These are phyloP conservation scores for Aspergillus ruber DNA, from an alignment of 2,329 filamentous ascomycete genomes.

Conservation along the genomic window DNA sequence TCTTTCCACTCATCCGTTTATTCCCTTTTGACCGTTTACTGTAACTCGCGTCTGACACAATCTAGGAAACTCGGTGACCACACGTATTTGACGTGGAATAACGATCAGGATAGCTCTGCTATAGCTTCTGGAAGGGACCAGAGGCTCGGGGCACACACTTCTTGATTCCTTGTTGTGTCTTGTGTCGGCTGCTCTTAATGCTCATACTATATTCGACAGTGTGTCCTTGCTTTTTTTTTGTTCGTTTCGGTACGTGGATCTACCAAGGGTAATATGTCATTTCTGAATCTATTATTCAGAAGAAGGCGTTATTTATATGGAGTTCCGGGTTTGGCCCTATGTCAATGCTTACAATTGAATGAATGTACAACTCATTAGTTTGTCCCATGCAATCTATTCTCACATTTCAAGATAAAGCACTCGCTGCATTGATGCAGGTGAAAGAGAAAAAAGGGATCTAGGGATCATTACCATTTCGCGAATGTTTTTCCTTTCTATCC, in stretches of 20 bases:
- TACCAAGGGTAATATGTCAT: neutral
- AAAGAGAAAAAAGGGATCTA: neutral
- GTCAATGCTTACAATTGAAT: neutral
- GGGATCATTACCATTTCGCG: neutral
- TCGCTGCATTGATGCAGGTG: neutral
- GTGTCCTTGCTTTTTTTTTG: neutral
- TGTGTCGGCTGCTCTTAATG: neutral
- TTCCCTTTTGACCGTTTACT: neutral
- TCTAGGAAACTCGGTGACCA: conserved; percentile 91
- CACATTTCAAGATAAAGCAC: neutral
- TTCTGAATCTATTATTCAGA: neutral
- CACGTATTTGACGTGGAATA: conserved; percentile 95
- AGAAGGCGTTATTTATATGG: neutral
- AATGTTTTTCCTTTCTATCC: neutral
- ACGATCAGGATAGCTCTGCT: conserved; percentile 55
- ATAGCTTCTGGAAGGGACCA: conserved; percentile 54
- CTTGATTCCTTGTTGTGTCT: conserved; percentile 8
- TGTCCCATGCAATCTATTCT: neutral
- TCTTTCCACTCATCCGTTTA: neutral
- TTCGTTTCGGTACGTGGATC: neutral
- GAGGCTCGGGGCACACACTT: conserved; percentile 22
- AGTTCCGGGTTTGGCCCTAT: neutral
- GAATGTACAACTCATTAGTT: neutral
- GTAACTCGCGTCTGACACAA: neutral
- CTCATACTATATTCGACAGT: neutral